These are phyloP conservation scores for Akanthomyces uredinophilus DNA, from an alignment of 2,329 filamentous ascomycete genomes.

Conservation along the genomic window DNA sequence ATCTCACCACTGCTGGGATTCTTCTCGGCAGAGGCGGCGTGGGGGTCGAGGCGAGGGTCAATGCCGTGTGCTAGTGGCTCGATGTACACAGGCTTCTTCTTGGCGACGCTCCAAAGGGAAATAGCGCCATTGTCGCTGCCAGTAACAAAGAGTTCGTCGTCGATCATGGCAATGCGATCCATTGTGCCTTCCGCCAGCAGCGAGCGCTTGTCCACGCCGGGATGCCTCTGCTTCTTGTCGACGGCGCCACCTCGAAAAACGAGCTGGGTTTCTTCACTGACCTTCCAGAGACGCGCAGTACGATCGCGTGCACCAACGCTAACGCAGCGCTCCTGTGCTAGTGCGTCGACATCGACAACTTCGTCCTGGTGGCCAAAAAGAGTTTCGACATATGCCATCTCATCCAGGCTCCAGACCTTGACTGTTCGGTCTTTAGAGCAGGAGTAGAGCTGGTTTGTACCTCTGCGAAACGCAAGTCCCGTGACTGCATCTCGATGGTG, in stretches of 20 bases:
- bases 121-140: slow-evolving; percentile 88
- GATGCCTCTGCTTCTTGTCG: slow-evolving; percentile 45
- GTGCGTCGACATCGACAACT: slow-evolving; percentile 75
- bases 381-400: slow-evolving; percentile 90
- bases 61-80: slow-evolving; percentile 79
- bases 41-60: slow-evolving; percentile 63
- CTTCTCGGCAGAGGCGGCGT: slow-evolving; percentile 68
- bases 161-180: slow-evolving; percentile 86
- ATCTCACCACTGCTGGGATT: slow-evolving; percentile 56
- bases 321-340: slow-evolving; percentile 82
- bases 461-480: slow-evolving; percentile 76
- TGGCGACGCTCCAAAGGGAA: slow-evolving; percentile 80
- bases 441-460: slow-evolving; percentile 88
- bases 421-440: slow-evolving; percentile 87
- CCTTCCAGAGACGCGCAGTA: slow-evolving; percentile 91
- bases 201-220: slow-evolving; percentile 43
- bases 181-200: slow-evolving; percentile 75
- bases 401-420: slow-evolving; percentile 91
- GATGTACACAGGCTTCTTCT: slow-evolving; percentile 89
- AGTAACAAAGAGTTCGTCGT: slow-evolving; percentile 83
- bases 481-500: slow-evolving; percentile 88
- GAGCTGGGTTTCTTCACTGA: slow-evolving; percentile 89
- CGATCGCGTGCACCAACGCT: slow-evolving; percentile 87
- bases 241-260: slow-evolving; percentile 83
- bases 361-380: slow-evolving; percentile 94